Conservation (phyloP, 345 rosid genomes). For the Noccaea bulbosa region DNA sequence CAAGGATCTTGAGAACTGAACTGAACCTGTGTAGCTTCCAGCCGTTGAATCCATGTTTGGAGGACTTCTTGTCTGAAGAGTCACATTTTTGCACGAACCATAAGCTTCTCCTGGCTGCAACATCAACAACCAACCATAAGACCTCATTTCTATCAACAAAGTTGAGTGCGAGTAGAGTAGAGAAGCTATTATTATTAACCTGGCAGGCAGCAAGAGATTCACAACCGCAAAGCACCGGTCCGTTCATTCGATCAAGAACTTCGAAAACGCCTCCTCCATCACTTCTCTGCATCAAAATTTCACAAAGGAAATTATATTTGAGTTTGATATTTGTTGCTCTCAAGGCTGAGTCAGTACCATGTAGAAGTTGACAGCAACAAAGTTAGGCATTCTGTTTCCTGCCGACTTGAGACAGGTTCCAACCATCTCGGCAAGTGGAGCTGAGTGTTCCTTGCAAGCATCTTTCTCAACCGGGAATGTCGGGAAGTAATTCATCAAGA, state of each 20-base stretch:
- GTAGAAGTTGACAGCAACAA: slow-evolving; percentile 93
- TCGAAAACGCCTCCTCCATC: slow-evolving; percentile 97
- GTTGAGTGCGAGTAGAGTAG: background rate
- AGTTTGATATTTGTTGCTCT: background rate
- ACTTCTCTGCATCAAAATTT: slow-evolving; percentile 65
- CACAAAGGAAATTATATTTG: background rate
- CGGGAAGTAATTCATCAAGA: slow-evolving; percentile 90
- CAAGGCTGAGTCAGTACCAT: slow-evolving; percentile 59
- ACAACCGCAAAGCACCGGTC: slow-evolving; percentile 82
- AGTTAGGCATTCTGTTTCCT: slow-evolving; percentile 82
- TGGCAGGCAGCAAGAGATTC: slow-evolving; percentile 78
- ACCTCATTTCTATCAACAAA: background rate
- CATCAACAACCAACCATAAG: slow-evolving; percentile 30
- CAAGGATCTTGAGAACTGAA: slow-evolving; percentile 74
- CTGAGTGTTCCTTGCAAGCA: slow-evolving; percentile 94
- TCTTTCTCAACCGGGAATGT: slow-evolving; percentile 77
- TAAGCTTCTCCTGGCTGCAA: slow-evolving; percentile 82
- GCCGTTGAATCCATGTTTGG: slow-evolving; percentile 52
- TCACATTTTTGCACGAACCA: slow-evolving; percentile 82
- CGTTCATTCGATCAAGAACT: slow-evolving; percentile 81
- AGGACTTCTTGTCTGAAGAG: slow-evolving; percentile 50
- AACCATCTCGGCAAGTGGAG: slow-evolving; percentile 82
- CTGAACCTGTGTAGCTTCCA: slow-evolving; percentile 75
- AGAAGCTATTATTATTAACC: slow-evolving; percentile 58
- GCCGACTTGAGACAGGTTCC: slow-evolving; percentile 86